These are phyloP conservation scores for Thalassia testudinum DNA, from an alignment of 116 monocot genomes.

Conservation along the genomic window DNA sequence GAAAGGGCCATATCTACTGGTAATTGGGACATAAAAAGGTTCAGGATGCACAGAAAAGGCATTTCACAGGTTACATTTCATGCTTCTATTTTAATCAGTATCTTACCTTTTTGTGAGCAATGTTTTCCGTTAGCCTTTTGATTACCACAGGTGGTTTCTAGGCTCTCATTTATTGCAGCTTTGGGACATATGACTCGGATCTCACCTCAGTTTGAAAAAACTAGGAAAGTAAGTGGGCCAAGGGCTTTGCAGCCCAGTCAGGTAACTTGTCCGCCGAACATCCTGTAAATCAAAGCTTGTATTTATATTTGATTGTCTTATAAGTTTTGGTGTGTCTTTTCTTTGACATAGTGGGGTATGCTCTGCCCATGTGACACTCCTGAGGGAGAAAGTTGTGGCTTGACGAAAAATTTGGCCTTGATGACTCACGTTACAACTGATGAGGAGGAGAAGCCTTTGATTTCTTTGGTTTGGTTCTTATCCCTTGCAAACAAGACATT, in stretches of 20 bases:
- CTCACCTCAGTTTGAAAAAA: constrained; percentile 93
- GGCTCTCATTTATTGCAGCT: constrained; percentile 73
- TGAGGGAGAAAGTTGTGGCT: constrained; percentile 94
- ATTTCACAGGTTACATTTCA: constrained; percentile 59
- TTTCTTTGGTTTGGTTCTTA: constrained; percentile 44
- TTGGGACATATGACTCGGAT: constrained; percentile 92
- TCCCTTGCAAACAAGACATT: neutral
- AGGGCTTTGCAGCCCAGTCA: constrained; percentile 97
- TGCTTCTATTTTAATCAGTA: neutral
- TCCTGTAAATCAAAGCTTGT: too few relatives aligned
- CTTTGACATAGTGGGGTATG: constrained; percentile 85
- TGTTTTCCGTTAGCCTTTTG: neutral
- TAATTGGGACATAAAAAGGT: constrained; percentile 91
- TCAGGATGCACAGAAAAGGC: constrained; percentile 89
- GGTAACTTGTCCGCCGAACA: constrained; percentile 22
- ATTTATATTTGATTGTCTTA: too few relatives aligned
- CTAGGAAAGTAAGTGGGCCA: constrained; percentile 97
- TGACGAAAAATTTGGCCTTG: constrained; percentile 93
- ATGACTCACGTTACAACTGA: constrained; percentile 97
- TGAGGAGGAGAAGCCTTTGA: constrained; percentile 77
- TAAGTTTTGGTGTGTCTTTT: constrained; percentile 2
- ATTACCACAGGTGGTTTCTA: constrained; percentile 46
- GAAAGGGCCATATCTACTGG: constrained; percentile 90
- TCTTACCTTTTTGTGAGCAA: constrained; percentile 1
- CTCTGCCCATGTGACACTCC: constrained; percentile 99